These are phyloP conservation scores for Cytospora mali DNA, from an alignment of 2,329 filamentous ascomycete species.

Conservation along the genomic window DNA sequence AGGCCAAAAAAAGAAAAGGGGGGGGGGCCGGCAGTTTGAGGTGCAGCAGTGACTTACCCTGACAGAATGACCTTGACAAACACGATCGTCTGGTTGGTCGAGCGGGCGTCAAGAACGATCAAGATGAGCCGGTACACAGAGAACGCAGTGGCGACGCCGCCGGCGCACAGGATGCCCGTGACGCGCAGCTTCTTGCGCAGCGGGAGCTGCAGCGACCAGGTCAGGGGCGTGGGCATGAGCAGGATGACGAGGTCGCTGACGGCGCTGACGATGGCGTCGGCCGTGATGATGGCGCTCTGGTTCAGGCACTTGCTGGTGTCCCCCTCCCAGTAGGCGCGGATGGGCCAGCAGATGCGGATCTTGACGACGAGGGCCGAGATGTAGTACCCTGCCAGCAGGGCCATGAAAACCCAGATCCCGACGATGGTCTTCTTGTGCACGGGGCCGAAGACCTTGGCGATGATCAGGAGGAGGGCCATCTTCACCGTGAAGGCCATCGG, in stretches of 20 bases:
- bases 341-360: slow-evolving; percentile 45
- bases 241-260: slow-evolving; percentile 21
- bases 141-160: slow-evolving; percentile 38
- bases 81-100: slow-evolving; percentile 34
- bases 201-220: slow-evolving; percentile 38
- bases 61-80: slow-evolving; percentile 35
- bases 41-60: slow-evolving; percentile 24
- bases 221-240: slow-evolving; percentile 28
- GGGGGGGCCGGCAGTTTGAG: neutral
- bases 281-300: slow-evolving; percentile 38
- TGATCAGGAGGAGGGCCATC: slow-evolving; percentile 47
- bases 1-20: neutral
- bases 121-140: slow-evolving; percentile 37
- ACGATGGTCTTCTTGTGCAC: slow-evolving; percentile 43
- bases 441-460: slow-evolving; percentile 45
- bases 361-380: slow-evolving; percentile 45
- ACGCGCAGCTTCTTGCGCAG: slow-evolving; percentile 36
- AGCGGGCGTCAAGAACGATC: slow-evolving; percentile 33
- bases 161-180: slow-evolving; percentile 36
- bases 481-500: slow-evolving; percentile 49
- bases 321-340: slow-evolving; percentile 44
- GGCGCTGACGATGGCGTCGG: slow-evolving; percentile 33
- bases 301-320: slow-evolving; percentile 39
- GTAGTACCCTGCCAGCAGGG: slow-evolving; percentile 44
- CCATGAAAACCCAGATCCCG: slow-evolving; percentile 43